Base-by-base conservation (phyloP, 257 asterid genomes). In the Penstemon eatonii region DNA sequence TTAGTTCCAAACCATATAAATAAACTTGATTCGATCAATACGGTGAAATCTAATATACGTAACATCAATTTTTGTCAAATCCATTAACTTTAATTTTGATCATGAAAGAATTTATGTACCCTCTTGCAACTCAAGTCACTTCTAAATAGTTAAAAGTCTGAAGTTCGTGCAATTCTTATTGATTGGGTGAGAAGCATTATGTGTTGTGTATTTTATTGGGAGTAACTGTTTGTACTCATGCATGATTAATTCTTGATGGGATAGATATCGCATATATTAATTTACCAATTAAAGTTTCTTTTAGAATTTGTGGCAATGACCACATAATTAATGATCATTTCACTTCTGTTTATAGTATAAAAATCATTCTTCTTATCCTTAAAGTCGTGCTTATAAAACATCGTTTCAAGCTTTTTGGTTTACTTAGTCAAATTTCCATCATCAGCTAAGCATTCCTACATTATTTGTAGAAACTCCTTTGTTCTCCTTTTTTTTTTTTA, bases 41-140 rank as follows among this genome's bases (percentile, higher is more conserved):
- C 2, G 33, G 2, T 25, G 33, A 25, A 25, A 25, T 2, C 33
- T 25, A 25, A 25, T 25, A 25, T 25, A 25, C 33, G 33, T 25
- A 25, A 25, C 33, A 25, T 25, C 33, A 25, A 25, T 25, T 25
- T 68, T 51, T 65, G 81, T 83, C 86, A 73, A 80, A 80, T 81
- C 84, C 63, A 76, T 73, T 77, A 75, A 80, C 77, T 78, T 68
- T 65, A 63, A 63, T 62, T 62, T 7, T 38, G 15, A 76, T 55
- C 63, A 76, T 55, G 60, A 67, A 74, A 42, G 50, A 49, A 67
- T 37, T 76, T 18, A 69, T 56, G 50, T 66, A 52, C 10, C 33
- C 60, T 33, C 7, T 69, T n/a, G 56, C 55, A 73, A 70, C 72
- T 68, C 52, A 47, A 70, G 80, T 75, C 82, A 56, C 69, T 69